These are phyloP conservation scores for Boletus fagicola DNA, from an alignment of 768 basidiomycete genomes.

Conservation along the genomic window DNA sequence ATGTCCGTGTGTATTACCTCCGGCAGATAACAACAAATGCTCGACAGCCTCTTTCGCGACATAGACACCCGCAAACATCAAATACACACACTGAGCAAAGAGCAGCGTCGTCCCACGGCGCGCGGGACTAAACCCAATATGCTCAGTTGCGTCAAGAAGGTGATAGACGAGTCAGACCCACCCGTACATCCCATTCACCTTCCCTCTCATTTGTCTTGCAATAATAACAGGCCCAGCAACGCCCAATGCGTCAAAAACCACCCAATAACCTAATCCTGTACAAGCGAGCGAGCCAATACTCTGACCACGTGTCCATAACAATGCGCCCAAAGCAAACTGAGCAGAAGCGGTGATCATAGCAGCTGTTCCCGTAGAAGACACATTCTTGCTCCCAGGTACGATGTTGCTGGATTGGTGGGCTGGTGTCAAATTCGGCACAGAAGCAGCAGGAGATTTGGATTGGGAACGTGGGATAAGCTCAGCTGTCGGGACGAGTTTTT, in stretches of 20 bases:
- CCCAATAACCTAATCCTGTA: slow-evolving; percentile 94
- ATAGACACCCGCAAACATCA: slow-evolving; percentile 93
- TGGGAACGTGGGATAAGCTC: slow-evolving; percentile 23
- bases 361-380: slow-evolving; percentile 22
- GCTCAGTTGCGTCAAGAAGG: not conserved
- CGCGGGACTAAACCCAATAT: slow-evolving; percentile 45
- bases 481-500: not conserved
- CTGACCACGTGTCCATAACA: slow-evolving; percentile 89
- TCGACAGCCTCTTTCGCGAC: slow-evolving; percentile 97
- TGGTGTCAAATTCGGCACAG: slow-evolving; percentile 12
- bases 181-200: slow-evolving; percentile 50
- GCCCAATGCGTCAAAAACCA: slow-evolving; percentile 92
- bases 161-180: slow-evolving; percentile 43
- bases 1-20: slow-evolving; percentile 68
- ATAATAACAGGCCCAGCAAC: slow-evolving; percentile 45
- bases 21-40: slow-evolving; percentile 77
- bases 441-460: slow-evolving; percentile 23
- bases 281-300: slow-evolving; percentile 80
- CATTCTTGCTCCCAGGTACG: slow-evolving; percentile 4
- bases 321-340: slow-evolving; percentile 67
- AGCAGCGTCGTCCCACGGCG: slow-evolving; percentile 68
- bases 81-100: slow-evolving; percentile 90
- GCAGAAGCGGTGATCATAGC: slow-evolving; percentile 27
- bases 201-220: slow-evolving; percentile 38
- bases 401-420: not conserved